Evolutionary conservation across 768 basidiomycete genomes (phyloP).

Genomic region (Lactarius sp.): DNA sequence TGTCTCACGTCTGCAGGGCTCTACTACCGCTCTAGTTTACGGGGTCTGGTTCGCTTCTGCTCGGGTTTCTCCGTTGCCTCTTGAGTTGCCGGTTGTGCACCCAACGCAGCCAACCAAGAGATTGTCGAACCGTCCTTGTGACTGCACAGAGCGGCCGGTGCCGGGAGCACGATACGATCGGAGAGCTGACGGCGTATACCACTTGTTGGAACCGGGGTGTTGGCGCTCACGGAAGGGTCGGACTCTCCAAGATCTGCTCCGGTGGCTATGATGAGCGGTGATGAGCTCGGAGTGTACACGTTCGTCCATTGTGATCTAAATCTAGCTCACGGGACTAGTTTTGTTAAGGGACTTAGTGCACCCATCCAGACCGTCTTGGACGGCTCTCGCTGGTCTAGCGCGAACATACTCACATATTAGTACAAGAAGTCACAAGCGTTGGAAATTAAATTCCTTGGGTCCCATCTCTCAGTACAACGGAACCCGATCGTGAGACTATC

Average conservation of each 20-base stretch:
- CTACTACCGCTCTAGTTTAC: background rate
- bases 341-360: background rate
- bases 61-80: background rate
- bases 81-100: background rate
- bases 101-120: background rate
- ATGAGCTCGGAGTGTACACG: slow-evolving; percentile 5
- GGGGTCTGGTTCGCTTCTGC: background rate
- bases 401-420: background rate
- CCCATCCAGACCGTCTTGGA: background rate
- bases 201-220: background rate
- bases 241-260: background rate
- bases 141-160: background rate
- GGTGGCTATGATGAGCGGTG: slow-evolving; percentile 20
- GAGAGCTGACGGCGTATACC: slow-evolving; percentile 3
- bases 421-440: background rate
- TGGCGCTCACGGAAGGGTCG: background rate
- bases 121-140: background rate
- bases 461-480: background rate
- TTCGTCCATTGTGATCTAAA: background rate
- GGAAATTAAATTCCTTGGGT: background rate
- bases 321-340: background rate
- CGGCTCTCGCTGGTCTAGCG: background rate
- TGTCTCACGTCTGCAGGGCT: background rate
- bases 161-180: slow-evolving; percentile 5
- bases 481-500: background rate